Evolutionary conservation across 805 yeast genomes (phyloP).

Genomic region (Sugiyamaella marilandica): DNA sequence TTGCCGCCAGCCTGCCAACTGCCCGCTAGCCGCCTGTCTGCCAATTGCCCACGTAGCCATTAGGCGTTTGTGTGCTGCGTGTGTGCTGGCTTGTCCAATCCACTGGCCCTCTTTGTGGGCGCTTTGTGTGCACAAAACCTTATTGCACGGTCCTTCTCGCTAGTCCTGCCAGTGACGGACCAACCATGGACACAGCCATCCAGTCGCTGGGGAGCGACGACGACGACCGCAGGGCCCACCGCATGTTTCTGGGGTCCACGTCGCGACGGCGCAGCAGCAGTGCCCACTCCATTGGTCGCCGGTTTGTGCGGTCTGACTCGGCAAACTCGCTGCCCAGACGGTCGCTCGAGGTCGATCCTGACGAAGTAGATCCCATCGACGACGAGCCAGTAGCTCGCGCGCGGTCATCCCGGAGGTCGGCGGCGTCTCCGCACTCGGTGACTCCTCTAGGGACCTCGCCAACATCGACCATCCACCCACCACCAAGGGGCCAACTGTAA

Average conservation of each 20-base stretch:
- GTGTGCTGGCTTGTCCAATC: too few species aligned
- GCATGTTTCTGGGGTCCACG: background rate
- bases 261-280: background rate
- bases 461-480: background rate
- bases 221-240: background rate
- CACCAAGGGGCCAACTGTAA: background rate
- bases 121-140: too few species aligned
- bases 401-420: background rate
- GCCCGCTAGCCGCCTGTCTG: too few species aligned
- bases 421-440: background rate
- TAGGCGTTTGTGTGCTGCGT: too few species aligned
- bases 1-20: too few species aligned
- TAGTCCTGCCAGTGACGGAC: too few species aligned
- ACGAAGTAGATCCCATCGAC: background rate
- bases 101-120: too few species aligned
- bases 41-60: too few species aligned
- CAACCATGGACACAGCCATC: background rate
- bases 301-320: background rate
- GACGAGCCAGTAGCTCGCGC: background rate
- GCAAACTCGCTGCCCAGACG: background rate
- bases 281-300: background rate
- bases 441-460: background rate
- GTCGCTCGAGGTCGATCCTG: background rate
- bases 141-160: too few species aligned
- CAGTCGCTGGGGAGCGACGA: background rate